Percentiles rank a stretch among this genome's conserved stretches.
Evolutionary conservation across 345 rosid species (phyloP).

Genomic region (Kandelia obovata): DNA sequence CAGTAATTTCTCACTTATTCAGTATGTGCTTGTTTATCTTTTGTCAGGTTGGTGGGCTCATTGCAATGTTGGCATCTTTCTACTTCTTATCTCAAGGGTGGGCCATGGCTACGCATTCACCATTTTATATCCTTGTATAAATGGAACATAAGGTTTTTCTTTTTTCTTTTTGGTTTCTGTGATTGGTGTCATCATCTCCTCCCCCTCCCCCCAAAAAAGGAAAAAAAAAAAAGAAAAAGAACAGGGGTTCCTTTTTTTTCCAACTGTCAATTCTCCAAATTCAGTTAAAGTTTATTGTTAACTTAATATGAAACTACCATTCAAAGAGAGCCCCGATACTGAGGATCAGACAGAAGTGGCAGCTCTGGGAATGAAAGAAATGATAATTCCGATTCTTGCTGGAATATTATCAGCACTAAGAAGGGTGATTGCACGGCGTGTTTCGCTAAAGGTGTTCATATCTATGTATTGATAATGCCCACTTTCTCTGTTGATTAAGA

Average conservation of each 20-base stretch:
- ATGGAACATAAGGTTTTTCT: neutral
- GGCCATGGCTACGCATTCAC: conserved; percentile 81
- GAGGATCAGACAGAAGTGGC: conserved; percentile 48
- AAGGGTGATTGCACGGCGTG: conserved; percentile 91
- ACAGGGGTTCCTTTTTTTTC: neutral
- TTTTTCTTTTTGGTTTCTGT: neutral
- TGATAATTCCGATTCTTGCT: conserved; percentile 79
- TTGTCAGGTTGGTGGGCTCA: conserved; percentile 82
- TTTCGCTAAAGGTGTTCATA: conserved; percentile 76
- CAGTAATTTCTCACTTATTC: neutral
- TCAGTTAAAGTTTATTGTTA: conserved; percentile 20
- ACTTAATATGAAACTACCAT: conserved; percentile 65
- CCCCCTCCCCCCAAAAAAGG: too few species aligned
- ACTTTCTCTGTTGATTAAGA: conserved; percentile 5
- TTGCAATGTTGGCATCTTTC: conserved; percentile 80
- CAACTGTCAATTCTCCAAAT: conserved; percentile 5
- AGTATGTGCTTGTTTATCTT: conserved; percentile 14
- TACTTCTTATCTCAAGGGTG: conserved; percentile 94
- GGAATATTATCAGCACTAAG: conserved; percentile 93
- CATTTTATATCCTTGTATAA: conserved; percentile 72
- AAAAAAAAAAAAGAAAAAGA: too few species aligned
- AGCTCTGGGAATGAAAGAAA: conserved; percentile 63
- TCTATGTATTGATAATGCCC: conserved; percentile 8
- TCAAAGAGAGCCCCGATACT: conserved; percentile 44
- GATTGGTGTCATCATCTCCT: neutral